Evolutionary conservation across 202 grass and related monocot genomes (phyloP), one percentile per base, ranked within the genome.

Genomic region (Schoenoplectus tabernaemontani): DNA sequence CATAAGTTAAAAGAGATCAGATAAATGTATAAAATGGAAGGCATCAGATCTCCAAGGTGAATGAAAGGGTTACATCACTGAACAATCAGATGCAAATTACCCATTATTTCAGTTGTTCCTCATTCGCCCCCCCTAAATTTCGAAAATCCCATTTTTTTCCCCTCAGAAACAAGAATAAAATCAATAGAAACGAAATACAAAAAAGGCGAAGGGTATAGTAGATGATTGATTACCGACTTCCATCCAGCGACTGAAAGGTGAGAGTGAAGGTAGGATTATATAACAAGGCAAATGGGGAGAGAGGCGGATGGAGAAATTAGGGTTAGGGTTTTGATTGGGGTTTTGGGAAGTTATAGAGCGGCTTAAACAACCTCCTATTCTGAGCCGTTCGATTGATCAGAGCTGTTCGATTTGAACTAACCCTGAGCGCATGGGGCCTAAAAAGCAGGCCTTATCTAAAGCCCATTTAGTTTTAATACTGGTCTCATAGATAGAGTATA

Each of bases 11-110:
- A 50, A 44, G 17, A 19, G 10, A 8, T 3, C 17, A n/a, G 44
- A 16, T 44, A 23, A 15, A 30, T 30, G 22, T n/a, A n/a, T 10
- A 12, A 12, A 50, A 13, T 11, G 42, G 34, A 24, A 36, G 58
- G 78, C 59, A 64, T 80, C 78, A 80, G 78, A 80, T 80, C 78
- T 80, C 78, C 78, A 80, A 80, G 78, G 78, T 64, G 78, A 80
- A 65, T 65, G 78, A 64, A 80, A 80, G 58, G 78, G 59, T 80
- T 33, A 22, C 78, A 80, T 80, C 78, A 80, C 59, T 65, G 78
- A 11, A 54, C 60, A 80, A 65, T 80, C 78, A 80, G 78, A 65
- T 57, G 42, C 78, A 80, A 80, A 80, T 80, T 78, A 78, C 76
- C 76, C 76, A 78, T 78, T 78, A 17, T 78, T 78, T 78, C 56